Evolutionary conservation across 257 asterid species (phyloP).

Genomic region (Petrea volubilis): DNA sequence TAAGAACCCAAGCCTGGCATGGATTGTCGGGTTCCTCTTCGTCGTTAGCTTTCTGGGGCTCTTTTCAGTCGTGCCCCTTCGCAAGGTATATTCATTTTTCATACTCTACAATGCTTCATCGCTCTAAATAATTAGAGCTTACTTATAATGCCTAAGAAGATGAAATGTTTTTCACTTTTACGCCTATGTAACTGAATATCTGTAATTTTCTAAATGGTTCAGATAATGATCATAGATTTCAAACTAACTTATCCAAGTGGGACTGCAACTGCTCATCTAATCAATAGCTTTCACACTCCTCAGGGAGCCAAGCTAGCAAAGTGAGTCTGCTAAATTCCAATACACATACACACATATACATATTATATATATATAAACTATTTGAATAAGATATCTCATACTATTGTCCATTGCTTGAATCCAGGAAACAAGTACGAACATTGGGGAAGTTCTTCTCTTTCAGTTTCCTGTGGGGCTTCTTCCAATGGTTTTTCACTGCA

Average conservation of each 20-base stretch:
- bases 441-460: slow-evolving; percentile 87
- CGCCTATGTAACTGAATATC: no score
- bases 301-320: slow-evolving; percentile 93
- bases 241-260: slow-evolving; percentile 91
- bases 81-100: slow-evolving; percentile 54
- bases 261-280: slow-evolving; percentile 95
- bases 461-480: slow-evolving; percentile 96
- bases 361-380: no score
- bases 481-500: slow-evolving; percentile 94
- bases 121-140: background rate
- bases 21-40: slow-evolving; percentile 93
- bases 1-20: slow-evolving; percentile 71
- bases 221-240: slow-evolving; percentile 95
- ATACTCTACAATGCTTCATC: background rate
- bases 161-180: no score
- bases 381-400: background rate
- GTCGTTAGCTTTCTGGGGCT: slow-evolving; percentile 95
- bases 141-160: no score
- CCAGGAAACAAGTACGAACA: slow-evolving; percentile 84
- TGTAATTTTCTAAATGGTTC: slow-evolving; percentile 16
- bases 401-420: slow-evolving; percentile 14
- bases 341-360: no score
- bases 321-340: slow-evolving; percentile 39
- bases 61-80: slow-evolving; percentile 85
- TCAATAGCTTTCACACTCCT: slow-evolving; percentile 96